A percentile compares a stretch with the other conserved stretches of the same genome.
Evolutionary conservation across 768 basidiomycete genomes (phyloP).

Genomic region (Suillus tomentosus): DNA sequence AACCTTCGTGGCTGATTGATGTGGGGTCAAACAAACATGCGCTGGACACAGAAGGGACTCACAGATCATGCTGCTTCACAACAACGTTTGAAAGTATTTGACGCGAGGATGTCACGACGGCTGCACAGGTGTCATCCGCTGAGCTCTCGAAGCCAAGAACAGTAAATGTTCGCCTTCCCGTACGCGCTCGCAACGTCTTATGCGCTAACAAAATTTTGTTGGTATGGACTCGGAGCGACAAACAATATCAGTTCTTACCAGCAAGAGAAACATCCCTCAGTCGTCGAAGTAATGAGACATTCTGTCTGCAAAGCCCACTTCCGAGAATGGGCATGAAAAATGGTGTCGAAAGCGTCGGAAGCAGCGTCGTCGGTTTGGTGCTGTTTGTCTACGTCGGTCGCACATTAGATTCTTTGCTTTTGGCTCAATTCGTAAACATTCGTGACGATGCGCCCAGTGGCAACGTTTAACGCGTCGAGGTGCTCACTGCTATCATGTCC

Average conservation of each 20-base stretch:
- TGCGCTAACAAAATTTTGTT: neutral
- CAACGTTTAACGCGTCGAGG: neutral
- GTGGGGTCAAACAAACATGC: neutral
- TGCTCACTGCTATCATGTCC: neutral
- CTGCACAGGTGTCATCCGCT: conserved; percentile 93
- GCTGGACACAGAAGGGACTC: conserved; percentile 23
- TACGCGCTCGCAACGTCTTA: neutral
- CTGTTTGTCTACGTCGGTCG: neutral
- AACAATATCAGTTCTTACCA: neutral
- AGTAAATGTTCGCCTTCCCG: conserved; percentile 43
- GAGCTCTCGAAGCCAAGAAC: conserved; percentile 84
- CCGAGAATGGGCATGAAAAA: conserved; percentile 8
- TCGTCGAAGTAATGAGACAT: neutral
- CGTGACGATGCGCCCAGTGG: neutral
- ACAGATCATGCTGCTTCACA: conserved; percentile 75
- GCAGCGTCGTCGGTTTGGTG: conserved; percentile 2
- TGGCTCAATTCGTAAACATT: neutral
- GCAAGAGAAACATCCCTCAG: neutral
- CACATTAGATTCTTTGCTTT: too few relatives aligned
- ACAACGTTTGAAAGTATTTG: conserved; percentile 84
- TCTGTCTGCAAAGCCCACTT: conserved; percentile 3
- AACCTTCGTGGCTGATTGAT: conserved; percentile 25
- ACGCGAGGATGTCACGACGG: conserved; percentile 74
- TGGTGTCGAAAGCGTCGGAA: neutral
- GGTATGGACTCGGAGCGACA: neutral